Conservation (phyloP, 2,329 filamentous ascomycete species). For the Calonectria multiphialidica region DNA sequence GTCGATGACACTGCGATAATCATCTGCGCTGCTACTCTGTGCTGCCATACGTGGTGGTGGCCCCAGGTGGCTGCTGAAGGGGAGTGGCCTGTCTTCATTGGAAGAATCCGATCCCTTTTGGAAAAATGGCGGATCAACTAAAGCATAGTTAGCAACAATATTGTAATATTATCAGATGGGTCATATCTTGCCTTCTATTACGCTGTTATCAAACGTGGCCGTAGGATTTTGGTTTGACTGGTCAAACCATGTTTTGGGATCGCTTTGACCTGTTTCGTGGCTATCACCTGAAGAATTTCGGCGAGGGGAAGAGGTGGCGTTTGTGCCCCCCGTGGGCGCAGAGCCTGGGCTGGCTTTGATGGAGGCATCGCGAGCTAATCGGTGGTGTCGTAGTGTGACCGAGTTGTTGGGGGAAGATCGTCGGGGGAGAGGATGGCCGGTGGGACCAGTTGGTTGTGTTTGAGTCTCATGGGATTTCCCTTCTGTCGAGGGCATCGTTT, state of each 20-base stretch:
- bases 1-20: conserved; percentile 87
- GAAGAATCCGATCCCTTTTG: conserved; percentile 66
- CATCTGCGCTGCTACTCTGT: conserved; percentile 75
- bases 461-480: conserved; percentile 39
- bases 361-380: conserved; percentile 57
- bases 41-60: conserved; percentile 49
- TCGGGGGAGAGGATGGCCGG: conserved; percentile 58
- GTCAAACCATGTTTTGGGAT: conserved; percentile 68
- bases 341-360: conserved; percentile 44
- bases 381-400: conserved; percentile 61
- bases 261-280: conserved; percentile 60
- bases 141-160: conserved; percentile 8
- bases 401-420: conserved; percentile 59
- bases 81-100: conserved; percentile 55
- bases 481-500: conserved; percentile 45
- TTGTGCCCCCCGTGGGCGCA: conserved; percentile 31
- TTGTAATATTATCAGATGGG: background rate
- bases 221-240: conserved; percentile 63
- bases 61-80: conserved; percentile 37
- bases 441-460: conserved; percentile 48
- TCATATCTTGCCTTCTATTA: conserved; percentile 62
- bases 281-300: conserved; percentile 64
- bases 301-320: conserved; percentile 39
- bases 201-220: conserved; percentile 53
- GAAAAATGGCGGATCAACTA: conserved; percentile 67